Evolutionary conservation across 2,329 filamentous ascomycete species (phyloP).

Genomic region (Aspergillus sp.): DNA sequence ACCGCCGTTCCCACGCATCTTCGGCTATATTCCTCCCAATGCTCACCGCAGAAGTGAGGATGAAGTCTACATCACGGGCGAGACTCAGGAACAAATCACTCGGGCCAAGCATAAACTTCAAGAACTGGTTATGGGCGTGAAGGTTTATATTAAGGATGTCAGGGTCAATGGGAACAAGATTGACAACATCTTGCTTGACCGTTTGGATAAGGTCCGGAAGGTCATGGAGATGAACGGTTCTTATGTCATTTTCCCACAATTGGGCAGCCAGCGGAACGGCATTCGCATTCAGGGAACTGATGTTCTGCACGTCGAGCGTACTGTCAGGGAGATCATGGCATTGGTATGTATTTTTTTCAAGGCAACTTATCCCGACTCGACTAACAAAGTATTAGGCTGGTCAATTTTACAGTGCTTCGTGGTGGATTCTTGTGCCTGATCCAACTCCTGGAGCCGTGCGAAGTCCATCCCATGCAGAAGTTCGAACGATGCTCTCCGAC

Average conservation of each 20-base stretch:
- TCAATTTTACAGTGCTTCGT: constrained; percentile 96
- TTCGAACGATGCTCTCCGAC: constrained; percentile 87
- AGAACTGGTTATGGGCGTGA: constrained; percentile 76
- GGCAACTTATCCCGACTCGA: not conserved
- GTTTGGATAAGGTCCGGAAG: constrained; percentile 94
- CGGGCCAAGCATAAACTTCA: constrained; percentile 88
- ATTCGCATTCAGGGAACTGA: constrained; percentile 92
- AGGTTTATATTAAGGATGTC: constrained; percentile 89
- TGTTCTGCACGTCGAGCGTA: constrained; percentile 90
- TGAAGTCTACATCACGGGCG: constrained; percentile 93
- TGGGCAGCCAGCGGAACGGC: constrained; percentile 80
- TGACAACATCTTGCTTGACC: constrained; percentile 86
- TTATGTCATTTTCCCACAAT: constrained; percentile 85
- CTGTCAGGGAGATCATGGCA: constrained; percentile 92
- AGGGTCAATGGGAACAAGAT: constrained; percentile 88
- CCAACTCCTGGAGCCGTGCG: constrained; percentile 58
- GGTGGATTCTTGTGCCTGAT: constrained; percentile 85
- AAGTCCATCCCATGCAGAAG: constrained; percentile 64
- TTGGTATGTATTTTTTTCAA: constrained; percentile 58
- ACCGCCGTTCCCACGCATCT: constrained; percentile 86
- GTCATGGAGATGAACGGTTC: constrained; percentile 97
- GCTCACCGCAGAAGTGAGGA: constrained; percentile 79
- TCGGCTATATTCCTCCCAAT: constrained; percentile 81
- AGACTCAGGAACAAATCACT: constrained; percentile 78
- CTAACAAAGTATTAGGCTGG: constrained; percentile 62